Base-by-base conservation (phyloP, 345 rosid genomes). In the Nephelium lappaceum region DNA sequence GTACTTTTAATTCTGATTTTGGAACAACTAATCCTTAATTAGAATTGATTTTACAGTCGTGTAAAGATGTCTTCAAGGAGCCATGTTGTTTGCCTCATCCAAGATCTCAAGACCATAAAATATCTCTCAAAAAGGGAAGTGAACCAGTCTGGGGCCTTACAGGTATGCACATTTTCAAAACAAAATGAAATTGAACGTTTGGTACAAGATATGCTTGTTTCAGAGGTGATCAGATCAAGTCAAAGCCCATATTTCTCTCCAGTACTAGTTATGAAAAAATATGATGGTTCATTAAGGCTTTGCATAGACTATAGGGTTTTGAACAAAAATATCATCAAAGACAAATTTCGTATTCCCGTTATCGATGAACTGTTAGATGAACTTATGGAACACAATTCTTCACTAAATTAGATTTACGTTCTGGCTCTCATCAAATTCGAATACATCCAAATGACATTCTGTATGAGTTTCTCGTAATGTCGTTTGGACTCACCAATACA, bases 201-300 rank as follows among this genome's bases (percentile, higher is more conserved):
- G 31, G 63, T 67, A 31, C 31, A 10, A 10, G 65, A 53, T 4
- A 2, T 47, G 27, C 25, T 76, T 16, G 14, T 4, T 2, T 11
- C 12, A 0, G 31, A 71, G 1, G 79, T 49, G 18, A 51, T 65
- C 0, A 19, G 65, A 8, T 27, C 63, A 47, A 74, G 60, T 6
- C 47, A 49, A 27, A 76, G 71, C 9, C 65, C 65, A 19, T 61
- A 71, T 6, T 78, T 58, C 5, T 62, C 65, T 1, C 65, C 43
- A 0, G 63, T 58, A 11, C 7, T 77, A 15, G 6, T 69, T 0
- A 73, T 77, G 2, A 77, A 77, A 25, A 77, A 77, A 15, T 74
- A 14, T 55, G 80, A 77, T 69, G 69, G 80, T 2, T 77, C 67
- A 11, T 77, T 73, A 53, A 12, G 68, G 57, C 15, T 70, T 7